Evolutionary conservation across 495 filamentous ascomycete species (phyloP).

Genomic region (Choiromyces venosus): DNA sequence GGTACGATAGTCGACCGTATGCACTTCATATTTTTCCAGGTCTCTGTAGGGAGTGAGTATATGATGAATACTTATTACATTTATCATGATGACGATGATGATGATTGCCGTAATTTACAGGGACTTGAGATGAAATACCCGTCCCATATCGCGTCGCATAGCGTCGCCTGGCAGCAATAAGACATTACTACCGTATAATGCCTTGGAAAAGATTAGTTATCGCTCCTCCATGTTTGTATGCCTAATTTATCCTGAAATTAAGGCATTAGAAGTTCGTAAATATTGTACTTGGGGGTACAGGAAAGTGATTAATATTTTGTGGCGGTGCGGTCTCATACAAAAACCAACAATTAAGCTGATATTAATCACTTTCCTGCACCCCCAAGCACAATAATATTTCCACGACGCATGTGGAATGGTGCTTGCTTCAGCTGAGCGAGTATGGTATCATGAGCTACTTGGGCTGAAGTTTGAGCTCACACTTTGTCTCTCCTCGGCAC

Average conservation of each 20-base stretch:
- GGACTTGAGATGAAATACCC: neutral
- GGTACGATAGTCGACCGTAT: neutral
- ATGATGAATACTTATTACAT: neutral
- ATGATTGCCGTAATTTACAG: too few species aligned
- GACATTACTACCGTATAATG: neutral
- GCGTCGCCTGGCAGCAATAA: neutral
- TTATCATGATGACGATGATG: neutral
- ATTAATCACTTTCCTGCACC: too few species aligned
- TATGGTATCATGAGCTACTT: neutral
- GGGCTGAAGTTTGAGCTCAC: too few species aligned
- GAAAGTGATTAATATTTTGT: too few species aligned
- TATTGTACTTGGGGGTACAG: neutral
- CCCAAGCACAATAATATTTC: too few species aligned
- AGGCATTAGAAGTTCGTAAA: neutral
- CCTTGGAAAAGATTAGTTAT: neutral
- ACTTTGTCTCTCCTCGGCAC: too few species aligned
- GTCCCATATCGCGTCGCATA: neutral
- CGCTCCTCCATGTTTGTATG: neutral
- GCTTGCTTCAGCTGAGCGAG: neutral
- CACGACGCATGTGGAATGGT: neutral
- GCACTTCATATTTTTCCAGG: neutral
- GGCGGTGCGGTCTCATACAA: too few species aligned
- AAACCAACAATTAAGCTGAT: too few species aligned
- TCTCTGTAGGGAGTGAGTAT: neutral
- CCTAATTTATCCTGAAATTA: neutral